Base-by-base conservation (phyloP, 148 eudicot genomes). In the Nepenthes gracilis region DNA sequence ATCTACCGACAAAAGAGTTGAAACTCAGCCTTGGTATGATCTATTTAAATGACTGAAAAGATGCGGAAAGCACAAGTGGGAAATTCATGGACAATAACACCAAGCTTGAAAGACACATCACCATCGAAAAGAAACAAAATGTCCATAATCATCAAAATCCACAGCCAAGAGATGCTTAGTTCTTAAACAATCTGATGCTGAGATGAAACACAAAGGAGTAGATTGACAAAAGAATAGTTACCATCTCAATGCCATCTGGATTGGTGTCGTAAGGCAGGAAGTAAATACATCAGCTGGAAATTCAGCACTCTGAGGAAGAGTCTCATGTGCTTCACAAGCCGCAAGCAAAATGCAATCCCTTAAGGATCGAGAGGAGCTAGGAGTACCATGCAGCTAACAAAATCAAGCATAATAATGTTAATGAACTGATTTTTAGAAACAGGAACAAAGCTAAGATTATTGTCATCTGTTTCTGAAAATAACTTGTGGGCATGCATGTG, bases 191-290 rank as follows among this genome's bases (percentile, higher is more conserved):
- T n/a, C 11, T 7, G 53, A 36, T 12, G 40, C 38, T 13, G 49
- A 58, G 58, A n/a, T 4, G 4, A 55, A 57, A 58, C 8, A 35
- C 40, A 33, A 48, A 11, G 58, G 15, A 33, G 51, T 52, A 40
- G 4, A 43, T 5, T 33, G 6, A 52, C 33, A n/a, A 43, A 64
- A 43, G 35, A 36, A 23, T 5, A 36, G 54, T 72, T 71, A 89
- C 99, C 99, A 93, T 93, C 95, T 81, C 67, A 93, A 70, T 34
- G 97, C 97, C 95, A 86, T 93, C 81, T 93, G 90, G 71, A 93
- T 83, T 47, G 99, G 99, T 9, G 99, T 93, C 54, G 97, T 93
- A 64, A 93, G 92, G 77, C 97, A 93, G 47, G 99, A 84, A 47
- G 99, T 93, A 72, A 93, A 93, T 47, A 89, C 84, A 68, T 93